These are phyloP conservation scores for Jaapia argillacea DNA, from an alignment of 768 basidiomycete genomes.

Conservation along the genomic window DNA sequence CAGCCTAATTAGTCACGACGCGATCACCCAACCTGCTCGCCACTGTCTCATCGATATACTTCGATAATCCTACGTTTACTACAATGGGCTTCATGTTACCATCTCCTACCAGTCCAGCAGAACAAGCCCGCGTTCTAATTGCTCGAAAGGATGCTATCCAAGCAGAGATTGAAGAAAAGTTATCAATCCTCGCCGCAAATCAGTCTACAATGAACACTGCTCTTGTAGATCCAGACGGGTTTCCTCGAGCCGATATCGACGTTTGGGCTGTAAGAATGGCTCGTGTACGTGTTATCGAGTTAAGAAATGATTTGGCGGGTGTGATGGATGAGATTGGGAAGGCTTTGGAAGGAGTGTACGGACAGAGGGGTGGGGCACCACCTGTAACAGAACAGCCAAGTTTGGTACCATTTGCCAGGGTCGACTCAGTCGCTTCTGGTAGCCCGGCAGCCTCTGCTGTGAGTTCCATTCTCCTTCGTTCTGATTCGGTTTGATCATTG, in stretches of 20 bases:
- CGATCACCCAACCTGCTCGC: no score
- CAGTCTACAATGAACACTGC: slow-evolving; percentile 57
- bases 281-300: slow-evolving; percentile 66
- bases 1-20: no score
- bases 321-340: slow-evolving; percentile 59
- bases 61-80: no score
- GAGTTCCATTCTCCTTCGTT: slow-evolving; percentile 7
- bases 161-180: slow-evolving; percentile 52
- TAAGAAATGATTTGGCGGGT: slow-evolving; percentile 66
- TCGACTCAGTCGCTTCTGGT: slow-evolving; percentile 68
- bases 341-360: slow-evolving; percentile 63
- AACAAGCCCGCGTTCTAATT: slow-evolving; percentile 57
- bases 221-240: slow-evolving; percentile 81
- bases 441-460: slow-evolving; percentile 85
- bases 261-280: slow-evolving; percentile 71
- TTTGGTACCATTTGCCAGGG: slow-evolving; percentile 60
- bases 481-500: background rate
- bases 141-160: slow-evolving; percentile 64
- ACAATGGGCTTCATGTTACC: background rate
- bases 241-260: slow-evolving; percentile 82
- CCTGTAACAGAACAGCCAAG: slow-evolving; percentile 7
- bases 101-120: slow-evolving; percentile 22
- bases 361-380: slow-evolving; percentile 22
- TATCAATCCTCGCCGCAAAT: slow-evolving; percentile 54
- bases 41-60: no score